Percentiles rank a stretch among this genome's conserved stretches.
phyloP scores from a whole-genome alignment of 176 grass and related monocot genomes.

The Chrysopogon serrulatus region DNA sequence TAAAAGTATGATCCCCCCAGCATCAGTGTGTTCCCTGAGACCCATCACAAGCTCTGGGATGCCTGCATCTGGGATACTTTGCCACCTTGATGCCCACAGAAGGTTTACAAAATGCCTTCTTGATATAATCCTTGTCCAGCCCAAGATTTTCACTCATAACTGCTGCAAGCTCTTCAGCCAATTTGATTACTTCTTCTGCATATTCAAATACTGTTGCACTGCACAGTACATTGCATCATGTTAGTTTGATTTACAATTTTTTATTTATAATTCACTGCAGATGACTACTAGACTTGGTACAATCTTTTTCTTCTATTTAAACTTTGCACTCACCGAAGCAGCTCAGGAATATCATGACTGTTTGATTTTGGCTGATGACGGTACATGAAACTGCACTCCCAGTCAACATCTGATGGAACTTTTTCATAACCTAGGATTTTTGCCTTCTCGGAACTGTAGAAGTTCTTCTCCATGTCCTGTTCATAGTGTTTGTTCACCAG shows the following conservation, averaged over 20 bases:
- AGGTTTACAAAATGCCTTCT: constrained; percentile 47
- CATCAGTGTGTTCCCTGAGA: constrained; percentile 59
- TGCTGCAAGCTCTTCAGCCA: constrained; percentile 48
- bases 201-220: constrained; percentile 39
- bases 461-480: constrained; percentile 41
- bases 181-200: constrained; percentile 41
- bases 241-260: constrained; percentile 26
- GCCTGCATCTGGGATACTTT: constrained; percentile 55
- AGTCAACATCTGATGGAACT: constrained; percentile 46
- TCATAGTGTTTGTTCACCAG: constrained; percentile 56
- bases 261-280: background rate
- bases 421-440: constrained; percentile 28
- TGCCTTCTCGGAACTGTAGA: constrained; percentile 47
- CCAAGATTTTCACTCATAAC: constrained; percentile 68
- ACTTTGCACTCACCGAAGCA: constrained; percentile 36
- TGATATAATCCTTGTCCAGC: constrained; percentile 46
- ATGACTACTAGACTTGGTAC: background rate
- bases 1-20: constrained; percentile 62
- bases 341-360: constrained; percentile 45
- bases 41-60: constrained; percentile 54
- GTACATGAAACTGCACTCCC: constrained; percentile 78
- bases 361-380: constrained; percentile 58
- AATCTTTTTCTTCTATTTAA: background rate
- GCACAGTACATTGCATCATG: constrained; percentile 16
- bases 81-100: constrained; percentile 65